Evolutionary conservation across 306 rosid species (phyloP), one percentile per base, ranked within the genome.

Genomic region (Chamaecrista fasciculata): DNA sequence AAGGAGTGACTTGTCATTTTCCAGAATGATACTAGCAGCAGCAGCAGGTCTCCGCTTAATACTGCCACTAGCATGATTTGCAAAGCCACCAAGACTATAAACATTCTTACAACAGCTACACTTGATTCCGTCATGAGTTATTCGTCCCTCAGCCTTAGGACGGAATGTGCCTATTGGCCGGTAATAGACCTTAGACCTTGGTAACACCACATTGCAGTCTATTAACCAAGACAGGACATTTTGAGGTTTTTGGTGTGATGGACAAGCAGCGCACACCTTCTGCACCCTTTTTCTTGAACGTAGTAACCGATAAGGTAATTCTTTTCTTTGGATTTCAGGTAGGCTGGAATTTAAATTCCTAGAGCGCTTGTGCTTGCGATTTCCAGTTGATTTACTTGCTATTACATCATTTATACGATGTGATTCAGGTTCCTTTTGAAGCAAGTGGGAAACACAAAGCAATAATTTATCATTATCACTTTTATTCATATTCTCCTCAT

Each of bases 191-290:
- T 86, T 90, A 43, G 79, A 80, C 84, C 98, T 82, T 33, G 96
- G 91, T 75, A 85, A 71, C 70, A 90, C 80, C 25, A 46, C 18
- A 23, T 77, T 83, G 74, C 80, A 80, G 76, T 86, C 98, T 82
- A 93, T 90, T 89, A 90, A 82, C 90, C 89, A 93, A 71, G 96
- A 90, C 28, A 90, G 71, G 43, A 89, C 72, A 68, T 82, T 88
- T 66, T 81, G 80, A 69, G 93, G 89, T 53, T 80, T 83, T 14
- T 51, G 78, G 78, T 80, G 85, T 70, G 86, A 75, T 55, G 76
- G 11, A 69, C 71, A 37, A 36, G 84, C 68, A 31, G 74, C 25
- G 66, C 67, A 76, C 69, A 72, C 81, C 61, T 85, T 60, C 44
- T 74, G 90, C 58, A 82, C 96, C 71, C 82, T 82, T 71, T 92